Base-by-base conservation (phyloP, 2,329 filamentous ascomycete species). In the Clonostachys sp. region DNA sequence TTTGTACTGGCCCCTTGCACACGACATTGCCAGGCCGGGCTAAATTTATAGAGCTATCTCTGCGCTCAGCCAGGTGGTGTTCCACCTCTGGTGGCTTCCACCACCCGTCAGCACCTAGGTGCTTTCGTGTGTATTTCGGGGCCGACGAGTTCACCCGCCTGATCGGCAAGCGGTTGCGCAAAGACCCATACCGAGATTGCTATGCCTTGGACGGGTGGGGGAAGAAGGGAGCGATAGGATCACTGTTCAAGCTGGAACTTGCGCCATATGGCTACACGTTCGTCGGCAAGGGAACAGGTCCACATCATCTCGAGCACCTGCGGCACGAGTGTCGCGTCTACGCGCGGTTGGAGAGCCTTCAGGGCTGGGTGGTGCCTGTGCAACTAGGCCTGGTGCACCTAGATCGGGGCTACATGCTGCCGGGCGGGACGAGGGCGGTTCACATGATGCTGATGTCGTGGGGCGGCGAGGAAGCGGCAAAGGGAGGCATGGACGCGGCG, bases 231-330 rank as follows among this genome's bases (percentile, higher is more conserved):
- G 53, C 67, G 1, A 60, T 64, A 9, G 63, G 69, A 8, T 66
- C 63, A 5, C 54, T 74, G 6, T 75, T 76, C 51, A 57, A 62
- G 46, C 54, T 75, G 5, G 68, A 63, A 9, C 59, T 75, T 38
- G 53, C 65, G 20, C 56, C 50, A 3, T 64, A 73, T 50, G 63
- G 68, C 50, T 75, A 75, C 56, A 71, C 63, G 3, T 67, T 75
- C 42, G 57, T 68, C 30, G 57, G 62, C 44, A 76, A 77, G 53
- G 65, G 64, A 18, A 73, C 62, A 2, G 9, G 10, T 2, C 14
- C 36, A 39, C 57, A 66, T 3, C 24, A 14, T 18, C 58, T 50
- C 16, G 68, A 67, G 17, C 50, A 64, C 34, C 64, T 72, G 6
- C 38, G 64, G 49, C 56, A 69, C 40, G 64, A 73, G 53, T 60